Evolutionary conservation across 768 basidiomycete genomes (phyloP).

Genomic region (Podaxis carcinomalis): DNA sequence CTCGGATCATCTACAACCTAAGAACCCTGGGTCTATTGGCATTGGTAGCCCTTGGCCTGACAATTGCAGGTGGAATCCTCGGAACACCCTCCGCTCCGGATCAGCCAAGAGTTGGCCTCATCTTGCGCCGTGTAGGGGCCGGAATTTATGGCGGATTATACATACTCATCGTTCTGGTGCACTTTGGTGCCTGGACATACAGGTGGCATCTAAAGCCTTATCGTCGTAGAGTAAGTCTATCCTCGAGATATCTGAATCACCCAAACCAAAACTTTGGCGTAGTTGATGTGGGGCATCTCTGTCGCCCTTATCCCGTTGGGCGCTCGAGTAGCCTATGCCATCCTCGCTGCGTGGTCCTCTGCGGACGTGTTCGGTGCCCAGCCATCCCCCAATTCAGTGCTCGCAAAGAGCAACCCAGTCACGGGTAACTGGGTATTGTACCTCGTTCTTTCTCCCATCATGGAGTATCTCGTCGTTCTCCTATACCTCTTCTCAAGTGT

Average conservation of each 20-base stretch:
- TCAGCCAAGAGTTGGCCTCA: conserved; percentile 28
- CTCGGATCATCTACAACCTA: conserved; percentile 33
- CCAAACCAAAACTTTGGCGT: background rate
- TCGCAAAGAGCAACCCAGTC: conserved; percentile 53
- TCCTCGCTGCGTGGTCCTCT: conserved; percentile 57
- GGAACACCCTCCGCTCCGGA: conserved; percentile 33
- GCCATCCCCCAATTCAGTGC: conserved; percentile 33
- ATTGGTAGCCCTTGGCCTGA: conserved; percentile 36
- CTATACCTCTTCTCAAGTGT: conserved; percentile 47
- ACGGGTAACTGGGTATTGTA: conserved; percentile 57
- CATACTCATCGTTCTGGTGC: conserved; percentile 33
- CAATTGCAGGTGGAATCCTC: conserved; percentile 42
- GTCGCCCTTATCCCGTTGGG: conserved; percentile 57
- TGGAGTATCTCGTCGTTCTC: conserved; percentile 50
- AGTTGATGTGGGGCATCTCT: conserved; percentile 57
- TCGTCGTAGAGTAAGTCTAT: conserved; percentile 37
- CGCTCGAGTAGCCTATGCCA: conserved; percentile 50
- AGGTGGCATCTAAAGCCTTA: conserved; percentile 42
- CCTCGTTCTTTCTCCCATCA: conserved; percentile 53
- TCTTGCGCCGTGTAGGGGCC: conserved; percentile 39
- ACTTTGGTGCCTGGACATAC: conserved; percentile 41
- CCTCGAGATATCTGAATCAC: background rate
- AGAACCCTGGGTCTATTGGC: conserved; percentile 31
- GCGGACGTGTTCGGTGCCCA: conserved; percentile 36
- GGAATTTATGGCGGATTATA: conserved; percentile 39